Conservation (phyloP, 345 rosid species). For the Bruguiera parviflora region DNA sequence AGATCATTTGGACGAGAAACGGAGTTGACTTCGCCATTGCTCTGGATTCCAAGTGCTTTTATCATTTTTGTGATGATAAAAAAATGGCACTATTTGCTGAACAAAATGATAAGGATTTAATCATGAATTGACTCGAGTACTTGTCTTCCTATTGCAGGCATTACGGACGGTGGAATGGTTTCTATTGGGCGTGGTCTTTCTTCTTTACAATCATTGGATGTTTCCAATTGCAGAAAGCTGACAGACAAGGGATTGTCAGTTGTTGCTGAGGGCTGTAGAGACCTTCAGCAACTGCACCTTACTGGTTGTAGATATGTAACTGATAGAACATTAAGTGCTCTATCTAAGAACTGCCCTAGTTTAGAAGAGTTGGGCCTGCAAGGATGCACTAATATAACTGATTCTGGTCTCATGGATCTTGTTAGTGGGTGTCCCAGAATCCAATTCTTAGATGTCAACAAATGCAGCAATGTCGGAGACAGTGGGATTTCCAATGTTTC, state of each 20-base stretch:
- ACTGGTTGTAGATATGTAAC: slow-evolving; percentile 70
- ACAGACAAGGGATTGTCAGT: slow-evolving; percentile 75
- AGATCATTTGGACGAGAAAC: too few relatives aligned
- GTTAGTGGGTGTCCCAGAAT: slow-evolving; percentile 65
- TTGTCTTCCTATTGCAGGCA: slow-evolving; percentile 42
- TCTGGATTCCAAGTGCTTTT: too few relatives aligned
- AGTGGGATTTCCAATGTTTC: slow-evolving; percentile 62
- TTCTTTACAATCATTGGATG: slow-evolving; percentile 74
- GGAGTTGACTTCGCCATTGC: too few relatives aligned
- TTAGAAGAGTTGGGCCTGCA: slow-evolving; percentile 63
- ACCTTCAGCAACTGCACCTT: slow-evolving; percentile 58
- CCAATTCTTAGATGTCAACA: slow-evolving; percentile 60
- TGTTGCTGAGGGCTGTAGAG: slow-evolving; percentile 73
- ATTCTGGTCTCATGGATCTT: slow-evolving; percentile 61
- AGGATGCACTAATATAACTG: slow-evolving; percentile 72
- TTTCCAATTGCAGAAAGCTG: slow-evolving; percentile 81
- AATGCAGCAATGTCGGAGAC: slow-evolving; percentile 79
- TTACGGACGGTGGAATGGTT: slow-evolving; percentile 70
- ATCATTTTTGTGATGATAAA: too few relatives aligned
- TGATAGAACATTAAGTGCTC: slow-evolving; percentile 43
- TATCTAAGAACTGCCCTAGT: slow-evolving; percentile 55
- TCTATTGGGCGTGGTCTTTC: slow-evolving; percentile 64
- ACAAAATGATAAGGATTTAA: too few relatives aligned
- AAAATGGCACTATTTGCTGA: too few relatives aligned
- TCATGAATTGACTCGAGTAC: too few relatives aligned